Conservation (phyloP, 169 alveolate genomes). For the Eimeria praecox region DNA sequence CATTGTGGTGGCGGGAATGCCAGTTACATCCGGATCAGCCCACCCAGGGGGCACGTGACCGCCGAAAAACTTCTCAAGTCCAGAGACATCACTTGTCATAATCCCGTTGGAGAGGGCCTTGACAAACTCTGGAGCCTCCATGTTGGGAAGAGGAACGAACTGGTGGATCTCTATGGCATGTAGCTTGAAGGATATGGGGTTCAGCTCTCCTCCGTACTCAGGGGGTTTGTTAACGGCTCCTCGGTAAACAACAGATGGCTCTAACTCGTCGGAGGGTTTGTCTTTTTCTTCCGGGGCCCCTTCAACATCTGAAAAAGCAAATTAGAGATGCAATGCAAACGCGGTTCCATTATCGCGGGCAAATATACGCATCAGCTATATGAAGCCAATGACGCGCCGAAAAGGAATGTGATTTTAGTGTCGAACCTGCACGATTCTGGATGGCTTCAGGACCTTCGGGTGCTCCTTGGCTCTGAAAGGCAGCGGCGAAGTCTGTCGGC, state of each 20-base stretch:
- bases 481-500: conserved; percentile 88
- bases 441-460: background rate
- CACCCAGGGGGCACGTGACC: conserved; percentile 89
- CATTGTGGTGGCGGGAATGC: conserved; percentile 93
- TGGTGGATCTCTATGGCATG: conserved; percentile 94
- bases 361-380: background rate
- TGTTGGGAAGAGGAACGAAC: conserved; percentile 90
- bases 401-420: too few relatives aligned
- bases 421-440: conserved; percentile 5
- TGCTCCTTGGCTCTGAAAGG: conserved; percentile 84
- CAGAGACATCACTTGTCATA: conserved; percentile 84
- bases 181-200: conserved; percentile 90
- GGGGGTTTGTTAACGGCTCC: conserved; percentile 87
- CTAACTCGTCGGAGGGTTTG: conserved; percentile 78
- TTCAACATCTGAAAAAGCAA: conserved; percentile 8
- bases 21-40: conserved; percentile 93
- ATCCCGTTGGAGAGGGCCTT: conserved; percentile 85
- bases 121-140: conserved; percentile 89
- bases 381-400: background rate
- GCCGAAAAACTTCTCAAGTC: conserved; percentile 85
- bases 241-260: conserved; percentile 87
- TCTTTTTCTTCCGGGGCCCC: conserved; percentile 78
- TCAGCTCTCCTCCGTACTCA: conserved; percentile 87
- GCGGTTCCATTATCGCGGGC: background rate
- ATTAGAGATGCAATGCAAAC: background rate